phyloP scores from a whole-genome alignment of 108 stramenopile genomes.

The Mediolabrus comicus region DNA sequence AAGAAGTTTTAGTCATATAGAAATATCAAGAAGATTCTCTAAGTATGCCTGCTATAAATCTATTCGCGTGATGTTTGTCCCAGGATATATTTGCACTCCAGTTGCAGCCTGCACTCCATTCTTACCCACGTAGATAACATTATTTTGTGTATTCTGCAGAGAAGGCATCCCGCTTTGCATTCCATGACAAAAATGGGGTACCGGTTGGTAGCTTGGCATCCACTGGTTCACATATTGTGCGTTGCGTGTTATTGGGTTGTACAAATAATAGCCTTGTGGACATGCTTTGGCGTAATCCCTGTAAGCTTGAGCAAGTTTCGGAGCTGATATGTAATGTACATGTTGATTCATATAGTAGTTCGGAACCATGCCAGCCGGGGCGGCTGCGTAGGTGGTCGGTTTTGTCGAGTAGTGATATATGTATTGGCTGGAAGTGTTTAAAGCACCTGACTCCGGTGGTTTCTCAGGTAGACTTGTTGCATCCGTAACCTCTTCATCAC shows the following conservation, averaged over 20 bases:
- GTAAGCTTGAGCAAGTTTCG: background rate
- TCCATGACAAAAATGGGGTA: background rate
- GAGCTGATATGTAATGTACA: background rate
- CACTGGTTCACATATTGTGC: no score
- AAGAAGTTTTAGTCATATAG: no score
- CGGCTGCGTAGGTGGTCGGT: background rate
- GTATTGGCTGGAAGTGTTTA: background rate
- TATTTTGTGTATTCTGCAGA: background rate
- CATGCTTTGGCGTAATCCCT: background rate
- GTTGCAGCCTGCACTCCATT: background rate
- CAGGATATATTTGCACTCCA: background rate
- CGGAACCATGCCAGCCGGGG: background rate
- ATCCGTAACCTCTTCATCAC: background rate
- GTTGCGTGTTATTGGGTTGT: background rate
- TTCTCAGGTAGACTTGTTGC: background rate
- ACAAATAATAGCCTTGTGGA: background rate
- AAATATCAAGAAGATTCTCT: no score
- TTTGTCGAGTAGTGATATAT: background rate
- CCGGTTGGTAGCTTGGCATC: no score
- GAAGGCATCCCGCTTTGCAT: background rate
- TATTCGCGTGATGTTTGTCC: background rate
- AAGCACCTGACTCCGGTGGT: background rate
- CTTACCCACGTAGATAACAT: background rate
- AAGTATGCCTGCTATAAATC: background rate
- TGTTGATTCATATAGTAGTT: background rate